Evolutionary conservation across 2,329 filamentous ascomycete species (phyloP).

Genomic region (Chrysosphaeria jannelii): DNA sequence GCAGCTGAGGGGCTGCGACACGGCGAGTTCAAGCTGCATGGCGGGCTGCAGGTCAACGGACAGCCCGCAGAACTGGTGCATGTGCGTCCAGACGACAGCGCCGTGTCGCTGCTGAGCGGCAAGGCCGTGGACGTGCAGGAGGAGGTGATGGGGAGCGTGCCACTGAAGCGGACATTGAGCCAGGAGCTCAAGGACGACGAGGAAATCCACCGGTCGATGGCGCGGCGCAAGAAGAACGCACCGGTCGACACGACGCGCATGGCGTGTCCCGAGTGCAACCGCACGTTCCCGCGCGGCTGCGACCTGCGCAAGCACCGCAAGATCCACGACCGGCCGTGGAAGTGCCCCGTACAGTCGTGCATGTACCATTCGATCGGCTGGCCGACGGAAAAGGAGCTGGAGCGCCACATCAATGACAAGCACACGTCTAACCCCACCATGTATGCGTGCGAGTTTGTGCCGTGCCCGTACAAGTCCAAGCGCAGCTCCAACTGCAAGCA

Average conservation of each 20-base stretch:
- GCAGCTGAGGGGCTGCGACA: slow-evolving; percentile 27
- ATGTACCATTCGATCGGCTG: slow-evolving; percentile 76
- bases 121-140: slow-evolving; percentile 26
- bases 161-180: slow-evolving; percentile 35
- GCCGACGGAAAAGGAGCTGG: slow-evolving; percentile 93
- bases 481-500: slow-evolving; percentile 93
- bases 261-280: slow-evolving; percentile 44
- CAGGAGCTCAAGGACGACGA: slow-evolving; percentile 50
- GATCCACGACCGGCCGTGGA: slow-evolving; percentile 88
- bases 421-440: slow-evolving; percentile 54
- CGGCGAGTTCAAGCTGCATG: slow-evolving; percentile 53
- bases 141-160: slow-evolving; percentile 15
- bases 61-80: slow-evolving; percentile 62
- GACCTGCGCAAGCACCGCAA: slow-evolving; percentile 96
- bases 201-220: slow-evolving; percentile 73
- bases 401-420: slow-evolving; percentile 88
- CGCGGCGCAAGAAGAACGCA: slow-evolving; percentile 78
- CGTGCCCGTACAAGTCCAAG: slow-evolving; percentile 84
- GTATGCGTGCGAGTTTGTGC: slow-evolving; percentile 55
- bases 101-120: slow-evolving; percentile 47
- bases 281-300: slow-evolving; percentile 89
- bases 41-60: slow-evolving; percentile 55
- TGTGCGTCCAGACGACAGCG: slow-evolving; percentile 48
- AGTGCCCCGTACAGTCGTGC: slow-evolving; percentile 57
- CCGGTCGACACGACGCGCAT: slow-evolving; percentile 52